Percentiles rank a stretch among this genome's conserved stretches.
These are phyloP conservation scores for Udeniomyces megalosporus DNA, from an alignment of 768 basidiomycete species.

Conservation along the genomic window DNA sequence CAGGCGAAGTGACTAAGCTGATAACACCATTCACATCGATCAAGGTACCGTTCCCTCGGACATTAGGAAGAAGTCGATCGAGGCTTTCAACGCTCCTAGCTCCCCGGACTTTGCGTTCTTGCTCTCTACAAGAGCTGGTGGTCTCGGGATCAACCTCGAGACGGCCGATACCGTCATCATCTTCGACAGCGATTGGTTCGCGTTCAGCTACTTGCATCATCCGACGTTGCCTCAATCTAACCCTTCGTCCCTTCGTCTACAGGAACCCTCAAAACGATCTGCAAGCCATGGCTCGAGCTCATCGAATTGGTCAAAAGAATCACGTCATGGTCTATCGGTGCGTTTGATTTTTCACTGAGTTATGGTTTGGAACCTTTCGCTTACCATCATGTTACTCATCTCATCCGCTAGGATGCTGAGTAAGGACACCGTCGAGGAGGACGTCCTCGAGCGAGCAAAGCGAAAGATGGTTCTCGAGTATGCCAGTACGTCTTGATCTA, in stretches of 20 bases:
- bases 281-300: conserved; percentile 89
- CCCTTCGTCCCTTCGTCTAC: background rate
- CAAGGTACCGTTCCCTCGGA: conserved; percentile 62
- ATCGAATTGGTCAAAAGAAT: conserved; percentile 95
- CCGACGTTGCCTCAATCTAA: conserved; percentile 36
- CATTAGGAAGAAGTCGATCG: conserved; percentile 81
- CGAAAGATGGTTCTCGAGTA: conserved; percentile 99
- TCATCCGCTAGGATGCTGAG: conserved; percentile 44
- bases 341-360: background rate
- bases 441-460: conserved; percentile 91
- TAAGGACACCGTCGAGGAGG: conserved; percentile 99
- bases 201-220: background rate
- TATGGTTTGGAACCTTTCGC: background rate
- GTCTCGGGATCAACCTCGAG: conserved; percentile 95
- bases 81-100: conserved; percentile 85
- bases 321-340: conserved; percentile 90
- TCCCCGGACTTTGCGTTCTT: conserved; percentile 94
- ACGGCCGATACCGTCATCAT: conserved; percentile 63
- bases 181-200: conserved; percentile 14
- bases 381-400: conserved; percentile 24
- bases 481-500: conserved; percentile 58
- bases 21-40: background rate
- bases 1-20: too few species aligned
- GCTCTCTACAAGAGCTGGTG: conserved; percentile 89
- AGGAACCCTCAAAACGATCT: conserved; percentile 93